Percentiles rank a stretch among this genome's conserved stretches.
phyloP scores from a whole-genome alignment of 768 basidiomycete species.

The Galerina sulciceps region DNA sequence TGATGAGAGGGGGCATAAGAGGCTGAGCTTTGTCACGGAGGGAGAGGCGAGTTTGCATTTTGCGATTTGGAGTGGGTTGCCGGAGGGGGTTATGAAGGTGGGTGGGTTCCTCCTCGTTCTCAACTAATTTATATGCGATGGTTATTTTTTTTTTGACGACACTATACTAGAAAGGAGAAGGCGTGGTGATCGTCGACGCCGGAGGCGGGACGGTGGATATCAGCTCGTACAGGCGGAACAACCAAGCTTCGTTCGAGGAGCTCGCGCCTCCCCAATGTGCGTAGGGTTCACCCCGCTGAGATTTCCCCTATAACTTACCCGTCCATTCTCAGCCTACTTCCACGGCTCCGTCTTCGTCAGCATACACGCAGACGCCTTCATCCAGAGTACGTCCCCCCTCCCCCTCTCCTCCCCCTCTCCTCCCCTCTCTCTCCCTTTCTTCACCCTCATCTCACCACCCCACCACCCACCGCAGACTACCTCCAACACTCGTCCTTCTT shows the following conservation, averaged over 20 bases:
- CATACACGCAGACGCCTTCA: slow-evolving; percentile 11
- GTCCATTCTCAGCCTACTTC: slow-evolving; percentile 43
- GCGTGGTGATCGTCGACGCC: slow-evolving; percentile 58
- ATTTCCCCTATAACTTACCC: neutral
- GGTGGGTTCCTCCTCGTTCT: neutral
- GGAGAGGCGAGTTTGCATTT: slow-evolving; percentile 67
- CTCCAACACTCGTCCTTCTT: slow-evolving; percentile 42
- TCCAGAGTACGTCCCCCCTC: slow-evolving; percentile 3
- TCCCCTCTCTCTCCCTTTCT: too few species aligned
- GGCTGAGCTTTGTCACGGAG: slow-evolving; percentile 61
- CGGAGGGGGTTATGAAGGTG: slow-evolving; percentile 38
- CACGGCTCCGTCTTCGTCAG: slow-evolving; percentile 44
- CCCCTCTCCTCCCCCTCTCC: too few species aligned
- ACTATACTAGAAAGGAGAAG: slow-evolving; percentile 40
- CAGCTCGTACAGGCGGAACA: slow-evolving; percentile 47
- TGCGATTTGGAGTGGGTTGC: slow-evolving; percentile 46
- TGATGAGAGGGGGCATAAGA: slow-evolving; percentile 38
- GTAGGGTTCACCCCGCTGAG: neutral
- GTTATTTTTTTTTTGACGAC: neutral
- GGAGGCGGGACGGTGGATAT: slow-evolving; percentile 66
- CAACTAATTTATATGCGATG: too few species aligned
- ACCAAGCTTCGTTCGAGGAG: slow-evolving; percentile 44
- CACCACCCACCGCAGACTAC: slow-evolving; percentile 36
- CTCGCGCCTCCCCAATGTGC: slow-evolving; percentile 49
- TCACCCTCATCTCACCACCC: too few species aligned